phyloP scores from a whole-genome alignment of 1,284 basidiomycete species.

The Cryptococcus sp. region DNA sequence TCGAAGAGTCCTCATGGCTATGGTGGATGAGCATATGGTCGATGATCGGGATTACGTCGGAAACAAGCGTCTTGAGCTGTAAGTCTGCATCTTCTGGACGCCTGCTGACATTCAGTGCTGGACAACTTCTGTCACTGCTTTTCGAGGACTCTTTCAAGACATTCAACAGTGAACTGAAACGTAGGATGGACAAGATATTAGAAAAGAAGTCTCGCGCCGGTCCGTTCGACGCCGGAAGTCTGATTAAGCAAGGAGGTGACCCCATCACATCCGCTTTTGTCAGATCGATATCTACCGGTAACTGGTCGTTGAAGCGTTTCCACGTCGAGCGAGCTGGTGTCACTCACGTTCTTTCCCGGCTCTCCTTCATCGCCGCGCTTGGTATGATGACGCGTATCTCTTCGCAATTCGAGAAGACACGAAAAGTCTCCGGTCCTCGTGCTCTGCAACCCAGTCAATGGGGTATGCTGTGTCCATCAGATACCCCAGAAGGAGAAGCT shows the following conservation, averaged over 20 bases:
- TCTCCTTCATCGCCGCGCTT: constrained; percentile 95
- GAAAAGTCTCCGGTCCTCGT: constrained; percentile 97
- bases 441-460: constrained; percentile 98
- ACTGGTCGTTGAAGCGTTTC: constrained; percentile 99
- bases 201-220: constrained; percentile 94
- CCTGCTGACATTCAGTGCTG: constrained; percentile 65
- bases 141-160: constrained; percentile 99
- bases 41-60: constrained; percentile 99
- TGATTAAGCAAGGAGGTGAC: constrained; percentile 65
- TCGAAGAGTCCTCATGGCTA: constrained; percentile 90
- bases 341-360: constrained; percentile 92
- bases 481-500: constrained; percentile 99
- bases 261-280: constrained; percentile 96
- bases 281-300: constrained; percentile 97
- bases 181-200: constrained; percentile 94
- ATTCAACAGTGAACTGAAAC: constrained; percentile 95
- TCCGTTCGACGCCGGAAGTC: constrained; percentile 81
- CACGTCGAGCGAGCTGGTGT: constrained; percentile 99
- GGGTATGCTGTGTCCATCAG: constrained; percentile 98
- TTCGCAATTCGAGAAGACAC: constrained; percentile 98
- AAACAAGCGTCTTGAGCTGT: constrained; percentile 98
- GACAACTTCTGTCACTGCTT: constrained; percentile 89
- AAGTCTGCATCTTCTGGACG: constrained; percentile 44
- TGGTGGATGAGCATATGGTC: constrained; percentile 95
- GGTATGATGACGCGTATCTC: constrained; percentile 99